phyloP scores from a whole-genome alignment of 2,329 filamentous ascomycete genomes.

The Cordyceps javanica region DNA sequence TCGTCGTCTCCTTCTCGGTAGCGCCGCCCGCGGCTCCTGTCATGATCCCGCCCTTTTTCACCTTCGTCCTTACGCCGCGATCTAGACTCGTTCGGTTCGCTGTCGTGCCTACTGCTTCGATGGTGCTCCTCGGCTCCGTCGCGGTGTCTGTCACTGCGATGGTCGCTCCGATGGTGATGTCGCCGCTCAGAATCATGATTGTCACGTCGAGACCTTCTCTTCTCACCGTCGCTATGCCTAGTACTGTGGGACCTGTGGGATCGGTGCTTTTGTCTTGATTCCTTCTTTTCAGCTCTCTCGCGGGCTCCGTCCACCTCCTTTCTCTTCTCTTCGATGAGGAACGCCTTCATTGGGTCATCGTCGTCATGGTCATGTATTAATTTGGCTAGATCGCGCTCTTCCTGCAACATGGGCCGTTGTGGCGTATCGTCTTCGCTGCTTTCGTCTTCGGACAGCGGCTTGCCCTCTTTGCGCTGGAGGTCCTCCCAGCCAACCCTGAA shows the following conservation, averaged over 20 bases:
- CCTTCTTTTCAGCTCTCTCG: conserved; percentile 45
- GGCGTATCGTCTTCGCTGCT: conserved; percentile 37
- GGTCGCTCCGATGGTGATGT: conserved; percentile 17
- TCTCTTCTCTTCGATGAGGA: conserved; percentile 83
- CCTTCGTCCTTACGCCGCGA: conserved; percentile 1
- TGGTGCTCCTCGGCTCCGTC: conserved; percentile 25
- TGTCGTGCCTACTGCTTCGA: conserved; percentile 23
- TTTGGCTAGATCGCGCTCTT: conserved; percentile 72
- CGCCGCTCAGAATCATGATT: not conserved
- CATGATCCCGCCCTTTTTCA: conserved; percentile 21
- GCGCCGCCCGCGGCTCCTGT: conserved; percentile 17
- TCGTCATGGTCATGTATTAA: conserved; percentile 80
- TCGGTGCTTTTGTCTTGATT: conserved; percentile 40
- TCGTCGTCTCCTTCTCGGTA: conserved; percentile 18
- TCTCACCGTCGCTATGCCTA: conserved; percentile 23
- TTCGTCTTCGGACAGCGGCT: conserved; percentile 37
- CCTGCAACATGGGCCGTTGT: conserved; percentile 62
- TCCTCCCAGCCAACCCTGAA: conserved; percentile 54
- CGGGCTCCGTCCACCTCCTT: conserved; percentile 71
- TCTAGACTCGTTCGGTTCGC: conserved; percentile 20
- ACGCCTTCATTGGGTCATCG: conserved; percentile 96
- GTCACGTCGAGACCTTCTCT: conserved; percentile 14
- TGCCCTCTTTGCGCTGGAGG: conserved; percentile 47
- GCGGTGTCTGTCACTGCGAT: conserved; percentile 16
- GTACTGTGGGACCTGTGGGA: conserved; percentile 42